Conservation (phyloP, 2,329 filamentous ascomycete genomes). For the Fusarium sp. region DNA sequence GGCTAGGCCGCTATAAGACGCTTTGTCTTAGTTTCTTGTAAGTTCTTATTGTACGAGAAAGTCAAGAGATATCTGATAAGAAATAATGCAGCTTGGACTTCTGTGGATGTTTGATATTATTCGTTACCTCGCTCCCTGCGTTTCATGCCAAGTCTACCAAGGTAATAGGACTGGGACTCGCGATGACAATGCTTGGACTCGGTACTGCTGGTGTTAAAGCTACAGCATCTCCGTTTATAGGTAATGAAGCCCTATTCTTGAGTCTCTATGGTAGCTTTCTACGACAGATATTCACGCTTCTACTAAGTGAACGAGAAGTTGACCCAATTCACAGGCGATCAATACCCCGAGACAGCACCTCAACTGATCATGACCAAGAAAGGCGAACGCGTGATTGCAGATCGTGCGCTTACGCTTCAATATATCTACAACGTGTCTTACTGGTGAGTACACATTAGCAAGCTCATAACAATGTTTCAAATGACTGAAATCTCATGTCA, state of each 20-base stretch:
- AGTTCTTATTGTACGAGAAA: neutral
- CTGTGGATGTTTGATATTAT: neutral
- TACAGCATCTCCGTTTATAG: neutral
- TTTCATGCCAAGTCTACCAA: neutral
- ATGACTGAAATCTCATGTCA: too few relatives aligned
- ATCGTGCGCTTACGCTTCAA: neutral
- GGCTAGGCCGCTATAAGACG: neutral
- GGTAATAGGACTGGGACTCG: neutral
- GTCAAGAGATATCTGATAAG: neutral
- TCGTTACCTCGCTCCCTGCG: neutral
- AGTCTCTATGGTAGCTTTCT: too few relatives aligned
- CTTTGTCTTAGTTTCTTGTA: neutral
- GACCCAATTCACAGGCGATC: neutral
- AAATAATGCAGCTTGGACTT: neutral
- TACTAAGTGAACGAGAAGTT: neutral
- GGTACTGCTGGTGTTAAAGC: neutral
- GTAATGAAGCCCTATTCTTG: neutral
- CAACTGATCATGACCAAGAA: neutral
- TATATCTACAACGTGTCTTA: neutral
- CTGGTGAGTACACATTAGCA: neutral
- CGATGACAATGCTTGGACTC: neutral
- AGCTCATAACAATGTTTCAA: too few relatives aligned
- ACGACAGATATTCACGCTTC: too few relatives aligned
- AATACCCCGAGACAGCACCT: neutral
- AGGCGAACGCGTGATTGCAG: neutral